Evolutionary conservation across 2,329 filamentous ascomycete genomes (phyloP), one percentile per base, ranked within the genome.

Genomic region (Aureobasidium sp.): DNA sequence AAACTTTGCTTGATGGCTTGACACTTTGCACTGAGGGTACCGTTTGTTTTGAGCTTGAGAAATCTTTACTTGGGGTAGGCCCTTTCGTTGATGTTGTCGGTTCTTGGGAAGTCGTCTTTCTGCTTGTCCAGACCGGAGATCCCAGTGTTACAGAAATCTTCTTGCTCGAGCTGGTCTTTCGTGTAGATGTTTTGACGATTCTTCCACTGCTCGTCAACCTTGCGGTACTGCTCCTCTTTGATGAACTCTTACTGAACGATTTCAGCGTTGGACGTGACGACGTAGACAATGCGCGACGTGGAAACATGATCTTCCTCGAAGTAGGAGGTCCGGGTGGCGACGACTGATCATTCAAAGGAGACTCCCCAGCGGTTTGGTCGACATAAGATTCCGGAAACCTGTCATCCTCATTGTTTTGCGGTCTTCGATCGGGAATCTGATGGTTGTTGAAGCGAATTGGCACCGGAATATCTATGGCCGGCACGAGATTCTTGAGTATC

Each of bases 221-320:
- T 20, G 48, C 20, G 10, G 60, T 36, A 31, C 48, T 54, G 25
- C 11, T 48, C 60, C 45, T 63, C 38, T 45, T 54, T 18, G 60
- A 45, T 4, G 38, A 33, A 8, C 27, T n/a, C 10, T 33, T 31
- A n/a, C 50, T 36, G 20, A 31, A 23, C 16, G 50, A 36, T 23
- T 15, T n/a, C 9, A 10, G 31, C 23, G 20, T 23, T 31, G 23
- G n/a, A 53, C 18, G 31, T 36, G 11, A 36, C 31, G 31, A 20
- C 20, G 50, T 63, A 15, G 58, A 36, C 31, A 25, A 43, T 6
- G 60, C 48, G 5, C 40, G 38, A 15, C 58, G 58, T 5, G 45
- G 45, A 16, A 61, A 48, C 11, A 29, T 15, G 33, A 40, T 51
- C 25, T 43, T 61, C 23, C 25, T 61, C 1, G 33, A 38, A 13